These are phyloP conservation scores for Amphibolis antarctica DNA, from an alignment of 106 monocot genomes.

Conservation along the genomic window DNA sequence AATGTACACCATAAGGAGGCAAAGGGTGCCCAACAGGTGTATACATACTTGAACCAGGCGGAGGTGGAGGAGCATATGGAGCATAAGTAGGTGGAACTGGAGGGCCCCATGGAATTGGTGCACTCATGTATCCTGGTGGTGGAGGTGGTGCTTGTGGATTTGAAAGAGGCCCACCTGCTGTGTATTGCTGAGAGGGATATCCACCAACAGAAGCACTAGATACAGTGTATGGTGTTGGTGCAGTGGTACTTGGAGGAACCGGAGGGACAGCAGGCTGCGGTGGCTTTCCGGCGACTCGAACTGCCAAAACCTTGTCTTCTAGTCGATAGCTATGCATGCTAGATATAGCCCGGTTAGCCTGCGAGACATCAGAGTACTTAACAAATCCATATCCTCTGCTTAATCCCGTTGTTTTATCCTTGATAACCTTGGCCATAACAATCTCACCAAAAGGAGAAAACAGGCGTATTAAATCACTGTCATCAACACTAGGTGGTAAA, in stretches of 20 bases:
- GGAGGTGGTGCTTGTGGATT: slow-evolving; percentile 37
- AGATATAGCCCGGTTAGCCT: slow-evolving; percentile 68
- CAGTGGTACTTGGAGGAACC: slow-evolving; percentile 39
- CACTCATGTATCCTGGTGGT: slow-evolving; percentile 36
- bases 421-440: slow-evolving; percentile 93
- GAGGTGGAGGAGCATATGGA: slow-evolving; percentile 37
- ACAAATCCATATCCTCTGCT: slow-evolving; percentile 97
- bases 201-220: slow-evolving; percentile 30
- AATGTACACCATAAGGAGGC: slow-evolving; percentile 28
- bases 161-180: slow-evolving; percentile 24
- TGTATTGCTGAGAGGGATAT: slow-evolving; percentile 60
- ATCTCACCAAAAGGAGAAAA: slow-evolving; percentile 80
- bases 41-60: slow-evolving; percentile 30
- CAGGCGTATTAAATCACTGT: slow-evolving; percentile 56
- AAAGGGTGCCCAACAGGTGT: slow-evolving; percentile 16
- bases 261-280: slow-evolving; percentile 67
- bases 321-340: slow-evolving; percentile 77
- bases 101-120: slow-evolving; percentile 47
- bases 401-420: slow-evolving; percentile 54
- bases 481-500: slow-evolving; percentile 65
- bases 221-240: slow-evolving; percentile 31
- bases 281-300: slow-evolving; percentile 82
- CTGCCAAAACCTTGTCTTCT: slow-evolving; percentile 75
- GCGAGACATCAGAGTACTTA: slow-evolving; percentile 64
- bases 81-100: slow-evolving; percentile 43